Percentiles rank a stretch among this genome's conserved stretches.
These are phyloP conservation scores for Coemansia erecta DNA, from an alignment of 192 early-diverging fungal species.

Conservation along the genomic window DNA sequence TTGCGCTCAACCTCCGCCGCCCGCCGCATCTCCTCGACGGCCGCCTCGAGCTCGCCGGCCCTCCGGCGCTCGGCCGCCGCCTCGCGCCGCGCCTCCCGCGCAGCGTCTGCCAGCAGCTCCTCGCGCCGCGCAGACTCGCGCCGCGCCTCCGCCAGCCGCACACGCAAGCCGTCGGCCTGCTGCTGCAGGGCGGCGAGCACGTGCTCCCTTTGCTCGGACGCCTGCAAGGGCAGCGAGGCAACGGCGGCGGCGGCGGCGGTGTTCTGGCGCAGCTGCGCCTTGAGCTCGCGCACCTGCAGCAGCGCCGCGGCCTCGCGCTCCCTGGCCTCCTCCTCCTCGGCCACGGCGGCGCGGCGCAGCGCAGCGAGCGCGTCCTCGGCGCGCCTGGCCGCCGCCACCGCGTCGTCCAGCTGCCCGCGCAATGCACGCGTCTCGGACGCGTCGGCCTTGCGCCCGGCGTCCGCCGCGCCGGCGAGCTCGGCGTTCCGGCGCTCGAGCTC, in stretches of 20 bases:
- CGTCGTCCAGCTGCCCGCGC: slow-evolving; percentile 19
- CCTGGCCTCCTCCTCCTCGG: slow-evolving; percentile 35
- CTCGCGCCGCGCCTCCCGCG: too few species aligned
- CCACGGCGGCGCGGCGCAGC: slow-evolving; percentile 32
- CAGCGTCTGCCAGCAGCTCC: too few species aligned
- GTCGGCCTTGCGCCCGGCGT: too few species aligned
- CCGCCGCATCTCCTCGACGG: too few species aligned
- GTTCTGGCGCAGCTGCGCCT: slow-evolving; percentile 44
- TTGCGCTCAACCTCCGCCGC: too few species aligned
- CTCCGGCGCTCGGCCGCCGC: too few species aligned
- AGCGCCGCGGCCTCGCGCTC: slow-evolving; percentile 40
- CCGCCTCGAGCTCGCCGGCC: too few species aligned
- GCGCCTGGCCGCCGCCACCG: not conserved
- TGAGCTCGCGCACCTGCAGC: slow-evolving; percentile 33
- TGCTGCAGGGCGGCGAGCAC: too few species aligned
- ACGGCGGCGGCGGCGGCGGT: slow-evolving; percentile 31
- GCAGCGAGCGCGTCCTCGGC: slow-evolving; percentile 52
- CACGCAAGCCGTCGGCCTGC: slow-evolving; percentile 48
- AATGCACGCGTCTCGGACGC: not conserved
- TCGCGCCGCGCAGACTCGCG: slow-evolving; percentile 1
- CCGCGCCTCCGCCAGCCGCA: slow-evolving; percentile 36
- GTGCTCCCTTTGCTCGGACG: too few species aligned
- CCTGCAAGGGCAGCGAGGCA: too few species aligned
- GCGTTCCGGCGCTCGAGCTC: slow-evolving; percentile 32
- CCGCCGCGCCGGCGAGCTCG: too few species aligned